Conservation (phyloP, 768 basidiomycete genomes). For the Sporobolomyces pararoseus region DNA sequence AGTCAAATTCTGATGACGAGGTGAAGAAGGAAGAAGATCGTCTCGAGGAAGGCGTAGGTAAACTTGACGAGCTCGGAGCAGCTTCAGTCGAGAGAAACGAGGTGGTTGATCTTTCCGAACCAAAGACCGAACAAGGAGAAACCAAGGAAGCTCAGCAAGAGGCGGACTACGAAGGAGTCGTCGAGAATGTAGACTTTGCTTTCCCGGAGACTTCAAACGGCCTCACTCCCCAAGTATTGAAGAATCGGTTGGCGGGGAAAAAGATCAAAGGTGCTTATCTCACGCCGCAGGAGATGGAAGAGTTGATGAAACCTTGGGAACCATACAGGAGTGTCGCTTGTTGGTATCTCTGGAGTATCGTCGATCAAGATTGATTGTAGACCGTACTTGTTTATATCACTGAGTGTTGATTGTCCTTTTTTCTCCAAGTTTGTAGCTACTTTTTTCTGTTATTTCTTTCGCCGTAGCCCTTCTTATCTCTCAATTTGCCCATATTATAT, state of each 20-base stretch:
- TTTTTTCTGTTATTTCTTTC: too few species aligned
- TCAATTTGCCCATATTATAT: too few species aligned
- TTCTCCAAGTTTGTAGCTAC: too few species aligned
- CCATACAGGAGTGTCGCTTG: slow-evolving; percentile 42
- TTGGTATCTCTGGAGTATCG: slow-evolving; percentile 28
- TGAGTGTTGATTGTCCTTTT: too few species aligned
- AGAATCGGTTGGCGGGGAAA: slow-evolving; percentile 39
- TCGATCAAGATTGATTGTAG: not conserved
- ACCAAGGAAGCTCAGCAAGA: not conserved
- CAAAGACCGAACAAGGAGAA: too few species aligned
- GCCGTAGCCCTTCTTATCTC: too few species aligned
- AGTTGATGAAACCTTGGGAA: slow-evolving; percentile 40
- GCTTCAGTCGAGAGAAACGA: slow-evolving; percentile 14
- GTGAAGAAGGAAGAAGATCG: slow-evolving; percentile 8
- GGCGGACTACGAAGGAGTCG: not conserved
- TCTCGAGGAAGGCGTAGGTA: slow-evolving; percentile 15
- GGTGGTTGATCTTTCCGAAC: slow-evolving; percentile 8
- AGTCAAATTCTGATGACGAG: too few species aligned
- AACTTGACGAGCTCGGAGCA: slow-evolving; percentile 19
- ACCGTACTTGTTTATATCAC: too few species aligned
- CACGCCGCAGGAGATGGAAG: slow-evolving; percentile 43
- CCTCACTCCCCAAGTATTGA: slow-evolving; percentile 28
- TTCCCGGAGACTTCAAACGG: slow-evolving; percentile 37
- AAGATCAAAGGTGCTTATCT: slow-evolving; percentile 46
- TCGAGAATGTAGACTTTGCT: slow-evolving; percentile 6